Evolutionary conservation across 768 basidiomycete species (phyloP), one percentile per base, ranked within the genome.

Genomic region (Mrakia gelida): DNA sequence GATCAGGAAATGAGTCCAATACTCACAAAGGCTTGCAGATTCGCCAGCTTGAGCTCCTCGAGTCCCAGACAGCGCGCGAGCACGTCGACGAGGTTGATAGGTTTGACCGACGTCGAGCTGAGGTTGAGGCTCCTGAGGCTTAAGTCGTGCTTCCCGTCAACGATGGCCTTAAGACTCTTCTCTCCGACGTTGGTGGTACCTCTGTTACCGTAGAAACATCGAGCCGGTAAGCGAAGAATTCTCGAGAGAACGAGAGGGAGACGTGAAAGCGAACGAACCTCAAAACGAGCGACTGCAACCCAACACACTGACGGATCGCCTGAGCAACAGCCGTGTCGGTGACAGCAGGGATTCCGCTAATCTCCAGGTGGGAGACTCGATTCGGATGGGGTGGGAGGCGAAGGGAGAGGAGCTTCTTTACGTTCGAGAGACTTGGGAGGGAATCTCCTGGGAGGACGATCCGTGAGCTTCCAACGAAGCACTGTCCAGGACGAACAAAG

Each of bases 221-320:
- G 13, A 43, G 38, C 1, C 23, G 34, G 32, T n/a, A 8, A 7
- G 21, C 9, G 23, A 7, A 41, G 26, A 4, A 0, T 26, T 2
- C 4, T 11, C 3, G 13, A 38, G 18, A 7, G 38, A 34, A 70
- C 6, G 41, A n/a, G 38, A 6, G 41, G 16, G 67, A 26, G 26
- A 45, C 18, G 13, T 10, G 34, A 16, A 41, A 21, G n/a, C 23
- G 34, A 41, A 43, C 67, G 5, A 10, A 70, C 67, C 67, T 41
- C 13, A 70, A n/a, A 41, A 70, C 67, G n/a, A 70, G 67, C 34
- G 34, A 41, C 38, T 45, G 67, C 67, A 70, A n/a, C 41, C 67
- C 67, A n/a, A 70, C 67, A n/a, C 67, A 70, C 26, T 70, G 67
- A 16, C 67, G 67, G 34, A 70, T 41, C 2, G 67, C 67, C 41